Conservation (phyloP, 148 eudicot species). For the Cornus suecica region DNA sequence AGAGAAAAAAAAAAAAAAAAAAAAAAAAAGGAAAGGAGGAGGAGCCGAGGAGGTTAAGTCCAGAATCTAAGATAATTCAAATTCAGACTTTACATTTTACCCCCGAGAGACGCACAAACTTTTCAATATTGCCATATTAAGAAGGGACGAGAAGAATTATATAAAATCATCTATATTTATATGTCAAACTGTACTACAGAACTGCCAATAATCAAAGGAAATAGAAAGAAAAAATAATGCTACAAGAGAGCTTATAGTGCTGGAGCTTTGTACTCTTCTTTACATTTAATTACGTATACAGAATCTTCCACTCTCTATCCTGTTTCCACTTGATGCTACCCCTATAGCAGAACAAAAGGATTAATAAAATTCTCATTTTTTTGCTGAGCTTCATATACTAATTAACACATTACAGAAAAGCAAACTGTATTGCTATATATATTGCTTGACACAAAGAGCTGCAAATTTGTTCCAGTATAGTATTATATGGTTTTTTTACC, state of each 20-base stretch:
- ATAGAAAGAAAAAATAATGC: not conserved
- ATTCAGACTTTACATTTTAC: too few species aligned
- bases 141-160: not conserved
- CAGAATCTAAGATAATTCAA: too few species aligned
- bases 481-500: slow-evolving; percentile 16
- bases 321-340: not conserved
- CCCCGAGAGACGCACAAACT: not conserved
- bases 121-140: not conserved
- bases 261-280: not conserved
- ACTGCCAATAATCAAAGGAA: not conserved
- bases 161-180: not conserved
- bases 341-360: not conserved
- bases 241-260: not conserved
- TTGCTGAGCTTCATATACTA: not conserved
- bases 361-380: not conserved
- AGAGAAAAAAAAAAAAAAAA: too few species aligned
- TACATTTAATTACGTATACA: not conserved
- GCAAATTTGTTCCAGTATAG: not conserved
- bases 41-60: too few species aligned
- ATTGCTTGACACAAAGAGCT: not conserved
- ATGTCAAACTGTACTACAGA: not conserved
- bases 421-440: not conserved
- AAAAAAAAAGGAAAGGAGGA: too few species aligned
- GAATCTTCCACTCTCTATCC: not conserved
- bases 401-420: not conserved